These are phyloP conservation scores for Neurospora sp. DNA, from an alignment of 495 filamentous ascomycete genomes.

Conservation along the genomic window DNA sequence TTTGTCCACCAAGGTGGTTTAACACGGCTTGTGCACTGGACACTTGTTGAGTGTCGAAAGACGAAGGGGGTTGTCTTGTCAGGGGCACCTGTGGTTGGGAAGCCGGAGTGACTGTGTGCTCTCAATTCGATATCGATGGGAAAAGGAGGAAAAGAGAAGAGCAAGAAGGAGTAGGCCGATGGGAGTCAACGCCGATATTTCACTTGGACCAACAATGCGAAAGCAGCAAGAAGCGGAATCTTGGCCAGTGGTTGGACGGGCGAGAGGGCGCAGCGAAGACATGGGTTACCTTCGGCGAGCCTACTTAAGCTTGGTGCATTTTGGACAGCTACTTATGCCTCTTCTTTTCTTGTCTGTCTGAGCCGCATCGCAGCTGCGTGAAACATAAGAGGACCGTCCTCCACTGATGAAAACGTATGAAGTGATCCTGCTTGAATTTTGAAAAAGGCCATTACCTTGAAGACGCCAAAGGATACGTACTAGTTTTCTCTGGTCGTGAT, in stretches of 20 bases:
- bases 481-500: neutral
- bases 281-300: conserved; percentile 18
- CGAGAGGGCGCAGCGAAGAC: conserved; percentile 22
- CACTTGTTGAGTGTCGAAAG: neutral
- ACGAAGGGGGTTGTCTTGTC: neutral
- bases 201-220: conserved; percentile 16
- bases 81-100: neutral
- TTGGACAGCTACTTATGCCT: conserved; percentile 1
- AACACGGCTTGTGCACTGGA: neutral
- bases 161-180: conserved; percentile 19
- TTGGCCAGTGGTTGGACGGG: neutral
- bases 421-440: neutral
- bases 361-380: neutral
- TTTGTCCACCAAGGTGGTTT: neutral
- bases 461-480: neutral
- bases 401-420: neutral
- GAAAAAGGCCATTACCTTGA: neutral
- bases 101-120: neutral
- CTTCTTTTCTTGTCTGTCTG: conserved; percentile 9
- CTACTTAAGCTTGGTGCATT: conserved; percentile 18
- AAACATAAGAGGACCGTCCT: neutral
- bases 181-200: conserved; percentile 45
- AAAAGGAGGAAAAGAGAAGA: conserved; percentile 21
- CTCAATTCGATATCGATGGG: conserved; percentile 3
- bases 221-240: neutral